phyloP scores from a whole-genome alignment of 73 alveolate genomes.

The Effrenium voratum region DNA sequence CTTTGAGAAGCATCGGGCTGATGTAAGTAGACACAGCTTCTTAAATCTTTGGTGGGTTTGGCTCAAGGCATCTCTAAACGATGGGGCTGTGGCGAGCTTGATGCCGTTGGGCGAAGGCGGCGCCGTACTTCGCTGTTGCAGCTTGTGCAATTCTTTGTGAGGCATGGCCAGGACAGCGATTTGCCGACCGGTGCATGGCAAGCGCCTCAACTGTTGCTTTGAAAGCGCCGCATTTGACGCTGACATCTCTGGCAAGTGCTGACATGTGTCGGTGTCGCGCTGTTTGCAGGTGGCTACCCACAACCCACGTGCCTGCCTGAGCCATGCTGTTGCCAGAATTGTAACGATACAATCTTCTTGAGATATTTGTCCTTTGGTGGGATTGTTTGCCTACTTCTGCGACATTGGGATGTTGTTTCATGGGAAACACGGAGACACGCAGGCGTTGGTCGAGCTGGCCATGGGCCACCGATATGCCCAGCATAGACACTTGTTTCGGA shows the following conservation, averaged over 20 bases:
- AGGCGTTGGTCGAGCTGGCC: neutral
- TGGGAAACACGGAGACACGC: neutral
- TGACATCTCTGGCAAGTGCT: too few species aligned
- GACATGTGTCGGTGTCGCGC: neutral
- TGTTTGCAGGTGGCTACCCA: conserved; percentile 9
- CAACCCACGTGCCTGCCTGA: neutral
- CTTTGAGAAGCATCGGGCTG: too few species aligned
- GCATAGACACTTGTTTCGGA: neutral
- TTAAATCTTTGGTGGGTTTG: too few species aligned
- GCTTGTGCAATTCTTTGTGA: too few species aligned
- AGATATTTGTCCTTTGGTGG: neutral
- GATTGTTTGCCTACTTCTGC: neutral
- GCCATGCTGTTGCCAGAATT: neutral
- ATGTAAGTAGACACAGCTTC: too few species aligned
- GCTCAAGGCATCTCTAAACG: too few species aligned
- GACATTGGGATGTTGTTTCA: neutral
- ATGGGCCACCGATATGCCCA: neutral
- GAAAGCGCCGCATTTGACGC: too few species aligned
- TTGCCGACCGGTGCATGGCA: conserved; percentile 4
- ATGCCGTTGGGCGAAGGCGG: too few species aligned
- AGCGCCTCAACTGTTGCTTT: neutral
- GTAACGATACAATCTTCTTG: neutral
- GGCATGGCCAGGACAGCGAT: neutral
- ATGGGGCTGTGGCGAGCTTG: too few species aligned
- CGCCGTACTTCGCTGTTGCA: too few species aligned